Conservation (phyloP, 352 stramenopile species). For the Globisporangium spiculum region DNA sequence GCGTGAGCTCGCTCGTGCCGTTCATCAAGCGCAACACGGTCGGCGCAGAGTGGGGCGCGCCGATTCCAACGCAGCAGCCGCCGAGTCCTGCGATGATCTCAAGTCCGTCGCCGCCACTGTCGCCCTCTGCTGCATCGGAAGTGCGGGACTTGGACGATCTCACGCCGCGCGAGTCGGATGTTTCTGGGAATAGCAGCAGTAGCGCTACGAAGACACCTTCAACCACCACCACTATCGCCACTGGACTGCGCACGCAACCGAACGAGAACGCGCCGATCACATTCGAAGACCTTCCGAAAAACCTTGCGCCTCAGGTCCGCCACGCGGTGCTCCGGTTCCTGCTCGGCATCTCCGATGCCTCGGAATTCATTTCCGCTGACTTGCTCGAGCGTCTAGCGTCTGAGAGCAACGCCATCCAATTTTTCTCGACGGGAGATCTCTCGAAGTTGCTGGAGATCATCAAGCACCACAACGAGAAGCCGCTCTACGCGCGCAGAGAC, state of each 20-base stretch:
- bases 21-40: constrained; percentile 33
- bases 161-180: neutral
- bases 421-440: constrained; percentile 13
- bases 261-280: neutral
- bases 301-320: constrained; percentile 5
- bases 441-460: constrained; percentile 8
- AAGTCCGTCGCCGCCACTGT: neutral
- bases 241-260: neutral
- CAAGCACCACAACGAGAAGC: constrained; percentile 12
- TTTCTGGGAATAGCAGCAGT: neutral
- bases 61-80: neutral
- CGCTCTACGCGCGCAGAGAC: constrained; percentile 10
- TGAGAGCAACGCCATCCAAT: constrained; percentile 7
- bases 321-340: constrained; percentile 8
- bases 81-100: neutral
- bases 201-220: neutral
- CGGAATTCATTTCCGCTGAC: neutral
- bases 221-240: neutral
- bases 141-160: constrained; percentile 7
- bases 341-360: neutral
- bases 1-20: constrained; percentile 19
- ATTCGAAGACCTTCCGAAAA: neutral
- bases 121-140: neutral
- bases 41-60: constrained; percentile 4
- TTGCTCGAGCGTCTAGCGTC: constrained; percentile 4